Evolutionary conservation across 768 basidiomycete genomes (phyloP).

Genomic region (Brasilioporus rufonigricans): DNA sequence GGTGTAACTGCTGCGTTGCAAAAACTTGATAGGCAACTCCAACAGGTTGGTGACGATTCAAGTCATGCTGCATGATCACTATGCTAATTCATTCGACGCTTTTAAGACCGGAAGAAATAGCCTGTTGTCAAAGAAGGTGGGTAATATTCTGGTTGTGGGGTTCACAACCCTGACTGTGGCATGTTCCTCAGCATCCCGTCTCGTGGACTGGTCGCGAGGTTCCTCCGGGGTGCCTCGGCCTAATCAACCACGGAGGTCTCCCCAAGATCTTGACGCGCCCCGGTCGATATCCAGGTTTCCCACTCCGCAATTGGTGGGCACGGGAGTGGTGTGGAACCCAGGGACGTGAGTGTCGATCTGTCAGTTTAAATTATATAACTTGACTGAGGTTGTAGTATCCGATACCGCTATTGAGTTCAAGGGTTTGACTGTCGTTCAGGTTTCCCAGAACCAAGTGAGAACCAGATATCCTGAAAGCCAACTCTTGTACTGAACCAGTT

Average conservation of each 20-base stretch:
- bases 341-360: slow-evolving; percentile 48
- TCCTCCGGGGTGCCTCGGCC: slow-evolving; percentile 65
- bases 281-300: slow-evolving; percentile 75
- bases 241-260: slow-evolving; percentile 80
- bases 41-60: slow-evolving; percentile 24
- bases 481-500: neutral
- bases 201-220: slow-evolving; percentile 73
- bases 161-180: neutral
- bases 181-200: slow-evolving; percentile 44
- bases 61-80: neutral
- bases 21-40: slow-evolving; percentile 64
- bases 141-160: slow-evolving; percentile 6
- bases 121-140: slow-evolving; percentile 62
- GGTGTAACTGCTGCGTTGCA: slow-evolving; percentile 68
- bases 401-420: slow-evolving; percentile 81
- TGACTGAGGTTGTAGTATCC: slow-evolving; percentile 48
- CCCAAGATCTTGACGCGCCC: slow-evolving; percentile 74
- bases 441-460: slow-evolving; percentile 72
- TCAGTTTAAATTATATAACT: neutral
- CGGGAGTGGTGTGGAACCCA: slow-evolving; percentile 66
- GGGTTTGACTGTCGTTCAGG: slow-evolving; percentile 82
- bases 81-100: slow-evolving; percentile 2
- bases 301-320: slow-evolving; percentile 84
- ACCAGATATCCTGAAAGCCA: neutral
- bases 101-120: slow-evolving; percentile 53